phyloP scores from a whole-genome alignment of 208 protist genomes.

The Trypanosoma platydactyli region DNA sequence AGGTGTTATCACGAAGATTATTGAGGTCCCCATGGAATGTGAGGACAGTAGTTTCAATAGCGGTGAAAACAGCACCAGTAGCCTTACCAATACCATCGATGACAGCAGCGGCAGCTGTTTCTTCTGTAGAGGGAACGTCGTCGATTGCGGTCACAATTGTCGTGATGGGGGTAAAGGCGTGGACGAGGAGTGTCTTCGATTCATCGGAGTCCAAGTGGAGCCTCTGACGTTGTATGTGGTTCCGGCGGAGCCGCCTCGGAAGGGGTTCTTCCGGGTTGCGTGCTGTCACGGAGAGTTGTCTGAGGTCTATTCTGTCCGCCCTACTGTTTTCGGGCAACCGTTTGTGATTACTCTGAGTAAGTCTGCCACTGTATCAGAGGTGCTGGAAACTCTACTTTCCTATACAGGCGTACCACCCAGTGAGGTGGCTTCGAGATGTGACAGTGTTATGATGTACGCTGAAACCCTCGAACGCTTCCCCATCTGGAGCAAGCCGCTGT shows the following conservation, averaged over 20 bases:
- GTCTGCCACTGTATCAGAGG: conserved; percentile 46
- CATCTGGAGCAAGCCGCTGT: conserved; percentile 49
- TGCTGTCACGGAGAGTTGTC: conserved; percentile 58
- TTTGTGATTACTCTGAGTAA: conserved; percentile 62
- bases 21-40: conserved; percentile 42
- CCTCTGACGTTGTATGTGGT: conserved; percentile 37
- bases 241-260: conserved; percentile 40
- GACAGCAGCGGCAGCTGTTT: neutral
- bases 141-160: too few species aligned
- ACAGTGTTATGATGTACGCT: conserved; percentile 59
- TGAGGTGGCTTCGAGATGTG: conserved; percentile 37
- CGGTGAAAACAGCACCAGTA: neutral
- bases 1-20: conserved; percentile 42
- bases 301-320: conserved; percentile 12
- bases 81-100: neutral
- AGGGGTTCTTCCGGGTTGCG: conserved; percentile 51
- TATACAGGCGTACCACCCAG: conserved; percentile 36
- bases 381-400: conserved; percentile 37
- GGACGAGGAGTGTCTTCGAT: neutral
- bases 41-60: neutral
- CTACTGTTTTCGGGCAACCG: conserved; percentile 50
- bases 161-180: too few species aligned
- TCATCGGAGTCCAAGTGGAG: conserved; percentile 3
- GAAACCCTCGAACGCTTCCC: conserved; percentile 37
- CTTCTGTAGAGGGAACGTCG: too few species aligned